Base-by-base conservation (phyloP, 495 filamentous ascomycete species). In the Polyplosphaeria fusca region DNA sequence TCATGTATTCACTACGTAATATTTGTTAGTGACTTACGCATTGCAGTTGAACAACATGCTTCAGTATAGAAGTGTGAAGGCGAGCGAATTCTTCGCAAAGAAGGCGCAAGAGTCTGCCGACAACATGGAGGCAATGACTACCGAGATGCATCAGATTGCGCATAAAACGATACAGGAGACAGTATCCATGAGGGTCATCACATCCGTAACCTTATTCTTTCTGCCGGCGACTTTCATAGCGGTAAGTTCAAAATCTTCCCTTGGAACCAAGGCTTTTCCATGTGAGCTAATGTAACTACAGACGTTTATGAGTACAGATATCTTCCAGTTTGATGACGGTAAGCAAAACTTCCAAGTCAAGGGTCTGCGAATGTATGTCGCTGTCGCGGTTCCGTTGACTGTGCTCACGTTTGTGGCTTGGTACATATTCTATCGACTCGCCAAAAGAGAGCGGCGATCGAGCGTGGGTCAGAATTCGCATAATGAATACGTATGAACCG, bases 151-250 rank as follows among this genome's bases (percentile, higher is more conserved):
- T 25, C 50, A 58, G 2, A 58, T 64, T 24, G 61, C 61, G n/a
- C 23, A 28, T 2, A 65, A 67, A 46, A 63, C 64, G 12, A 48
- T 56, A 24, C 32, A 60, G 25, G 63, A 68, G 43, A 66, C 66
- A 0, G 64, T 66, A 1, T 56, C 53, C 14, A 77, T 75, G 74
- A 58, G 70, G 26, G 67, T 74, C 42, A 75, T 77, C 26, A 74
- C 74, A 0, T 47, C 71, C 1, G 73, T 77, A 13, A 75, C 73
- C 1, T 57, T 76, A 12, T 66, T 75, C 28, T 76, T 71, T 62
- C 63, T 76, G 1, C 74, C 74, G 24, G 72, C 61, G n/a, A 76
- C 73, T 2, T 76, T 75, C 46, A 67, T 76, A 13, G 69, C 73
- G 30, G 71, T 74, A 67, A 53, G 69, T 60, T 22, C 3, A 30